Percentiles rank a stretch among this genome's conserved stretches.
phyloP scores from a whole-genome alignment of 2,329 filamentous ascomycete genomes.

The Fusarium lyarnte region DNA sequence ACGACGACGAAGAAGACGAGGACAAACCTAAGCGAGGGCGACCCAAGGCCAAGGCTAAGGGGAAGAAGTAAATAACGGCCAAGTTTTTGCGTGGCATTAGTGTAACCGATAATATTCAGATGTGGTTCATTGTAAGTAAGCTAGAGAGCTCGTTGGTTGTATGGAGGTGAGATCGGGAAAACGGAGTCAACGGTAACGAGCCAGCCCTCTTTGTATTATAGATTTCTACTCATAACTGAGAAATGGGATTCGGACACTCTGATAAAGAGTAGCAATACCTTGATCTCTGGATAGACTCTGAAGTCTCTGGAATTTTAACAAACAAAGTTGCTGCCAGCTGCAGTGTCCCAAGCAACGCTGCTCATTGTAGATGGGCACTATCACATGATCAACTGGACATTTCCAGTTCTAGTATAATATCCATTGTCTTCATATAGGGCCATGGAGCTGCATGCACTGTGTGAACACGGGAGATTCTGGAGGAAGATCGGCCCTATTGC shows the following conservation, averaged over 20 bases:
- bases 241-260: not conserved
- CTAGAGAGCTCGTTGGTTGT: not conserved
- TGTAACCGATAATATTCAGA: conserved; percentile 16
- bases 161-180: conserved; percentile 9
- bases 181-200: conserved; percentile 22
- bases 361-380: not conserved
- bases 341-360: not conserved
- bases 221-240: not conserved
- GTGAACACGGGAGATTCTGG: not conserved
- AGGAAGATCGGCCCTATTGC: not conserved
- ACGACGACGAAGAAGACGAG: conserved; percentile 55
- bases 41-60: conserved; percentile 59
- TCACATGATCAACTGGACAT: not conserved
- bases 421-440: not conserved
- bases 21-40: conserved; percentile 62
- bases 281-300: not conserved
- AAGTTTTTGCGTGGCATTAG: not conserved
- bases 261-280: not conserved
- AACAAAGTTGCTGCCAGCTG: not conserved
- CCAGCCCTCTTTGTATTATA: conserved; percentile 9
- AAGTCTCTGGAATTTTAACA: not conserved
- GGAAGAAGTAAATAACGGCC: conserved; percentile 51
- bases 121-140: conserved; percentile 1
- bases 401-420: not conserved
- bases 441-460: not conserved